These are phyloP conservation scores for Irpex rosettiformis DNA, from an alignment of 1,284 basidiomycete species.

Conservation along the genomic window DNA sequence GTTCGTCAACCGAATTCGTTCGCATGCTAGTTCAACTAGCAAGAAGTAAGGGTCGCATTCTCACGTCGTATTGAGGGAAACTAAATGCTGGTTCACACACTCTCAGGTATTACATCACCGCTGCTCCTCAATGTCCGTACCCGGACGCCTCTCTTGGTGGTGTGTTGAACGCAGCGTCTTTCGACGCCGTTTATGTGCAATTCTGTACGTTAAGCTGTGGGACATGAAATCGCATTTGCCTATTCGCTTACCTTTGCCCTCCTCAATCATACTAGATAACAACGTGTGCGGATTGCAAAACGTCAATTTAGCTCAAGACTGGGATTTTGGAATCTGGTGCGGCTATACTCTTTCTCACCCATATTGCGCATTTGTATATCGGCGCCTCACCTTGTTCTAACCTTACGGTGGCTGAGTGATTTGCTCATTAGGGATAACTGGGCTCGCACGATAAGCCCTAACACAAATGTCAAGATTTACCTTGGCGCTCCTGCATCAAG, in stretches of 20 bases:
- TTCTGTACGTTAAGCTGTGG: conserved; percentile 29
- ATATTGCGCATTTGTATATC: neutral
- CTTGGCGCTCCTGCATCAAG: conserved; percentile 57
- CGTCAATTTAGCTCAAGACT: conserved; percentile 39
- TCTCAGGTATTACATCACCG: conserved; percentile 56
- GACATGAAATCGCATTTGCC: conserved; percentile 5
- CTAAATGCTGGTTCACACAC: neutral
- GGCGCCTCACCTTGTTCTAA: neutral
- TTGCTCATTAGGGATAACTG: conserved; percentile 48
- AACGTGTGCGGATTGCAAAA: conserved; percentile 46
- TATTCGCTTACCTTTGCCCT: conserved; percentile 7
- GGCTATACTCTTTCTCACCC: conserved; percentile 3
- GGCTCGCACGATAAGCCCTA: conserved; percentile 52
- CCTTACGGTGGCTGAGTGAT: neutral
- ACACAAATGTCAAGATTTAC: conserved; percentile 59
- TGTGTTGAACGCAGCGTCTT: conserved; percentile 47
- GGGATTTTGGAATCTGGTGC: conserved; percentile 53
- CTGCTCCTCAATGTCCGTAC: conserved; percentile 48
- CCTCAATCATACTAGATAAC: conserved; percentile 40
- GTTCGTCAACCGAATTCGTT: conserved; percentile 57
- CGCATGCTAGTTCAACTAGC: conserved; percentile 43
- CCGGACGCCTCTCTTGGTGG: conserved; percentile 51
- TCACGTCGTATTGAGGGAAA: neutral
- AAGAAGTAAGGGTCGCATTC: conserved; percentile 41
- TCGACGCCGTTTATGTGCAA: conserved; percentile 60